These are phyloP conservation scores for Suillus subaureus DNA, from an alignment of 768 basidiomycete genomes.

Conservation along the genomic window DNA sequence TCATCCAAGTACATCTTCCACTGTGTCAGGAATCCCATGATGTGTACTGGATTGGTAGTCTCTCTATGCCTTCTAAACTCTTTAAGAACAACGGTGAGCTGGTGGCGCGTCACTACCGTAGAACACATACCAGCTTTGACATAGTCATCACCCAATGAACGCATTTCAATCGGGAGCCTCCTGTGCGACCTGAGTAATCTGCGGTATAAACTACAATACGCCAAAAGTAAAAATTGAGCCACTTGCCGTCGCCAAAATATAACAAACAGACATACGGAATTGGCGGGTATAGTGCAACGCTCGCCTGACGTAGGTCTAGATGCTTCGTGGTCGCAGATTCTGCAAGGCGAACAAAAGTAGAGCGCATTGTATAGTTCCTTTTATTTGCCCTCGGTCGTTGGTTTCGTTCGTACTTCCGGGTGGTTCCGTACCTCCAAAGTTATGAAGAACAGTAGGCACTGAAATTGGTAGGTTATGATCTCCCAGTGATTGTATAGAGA, in stretches of 20 bases:
- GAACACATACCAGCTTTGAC: slow-evolving; percentile 66
- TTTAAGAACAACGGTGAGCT: slow-evolving; percentile 29
- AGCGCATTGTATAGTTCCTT: neutral
- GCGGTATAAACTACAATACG: slow-evolving; percentile 67
- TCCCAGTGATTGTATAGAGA: neutral
- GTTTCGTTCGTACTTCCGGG: neutral
- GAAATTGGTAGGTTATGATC: neutral
- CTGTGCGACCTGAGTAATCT: slow-evolving; percentile 80
- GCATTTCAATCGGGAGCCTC: slow-evolving; percentile 73
- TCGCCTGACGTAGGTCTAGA: slow-evolving; percentile 61
- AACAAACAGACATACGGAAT: slow-evolving; percentile 59
- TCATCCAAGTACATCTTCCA: slow-evolving; percentile 93
- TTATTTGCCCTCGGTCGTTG: neutral
- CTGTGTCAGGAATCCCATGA: slow-evolving; percentile 93
- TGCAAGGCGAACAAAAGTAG: slow-evolving; percentile 23
- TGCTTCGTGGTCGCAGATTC: slow-evolving; percentile 55
- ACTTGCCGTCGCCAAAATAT: slow-evolving; percentile 5
- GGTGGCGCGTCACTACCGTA: neutral
- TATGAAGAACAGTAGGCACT: neutral
- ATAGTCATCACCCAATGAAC: slow-evolving; percentile 83
- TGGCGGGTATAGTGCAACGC: slow-evolving; percentile 76
- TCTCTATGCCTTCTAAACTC: slow-evolving; percentile 86
- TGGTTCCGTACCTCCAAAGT: neutral
- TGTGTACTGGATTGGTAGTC: slow-evolving; percentile 82
- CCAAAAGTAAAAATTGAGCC: slow-evolving; percentile 1